These are phyloP conservation scores for Ceratocystis variospora DNA, from an alignment of 2,329 filamentous ascomycete genomes.

Conservation along the genomic window DNA sequence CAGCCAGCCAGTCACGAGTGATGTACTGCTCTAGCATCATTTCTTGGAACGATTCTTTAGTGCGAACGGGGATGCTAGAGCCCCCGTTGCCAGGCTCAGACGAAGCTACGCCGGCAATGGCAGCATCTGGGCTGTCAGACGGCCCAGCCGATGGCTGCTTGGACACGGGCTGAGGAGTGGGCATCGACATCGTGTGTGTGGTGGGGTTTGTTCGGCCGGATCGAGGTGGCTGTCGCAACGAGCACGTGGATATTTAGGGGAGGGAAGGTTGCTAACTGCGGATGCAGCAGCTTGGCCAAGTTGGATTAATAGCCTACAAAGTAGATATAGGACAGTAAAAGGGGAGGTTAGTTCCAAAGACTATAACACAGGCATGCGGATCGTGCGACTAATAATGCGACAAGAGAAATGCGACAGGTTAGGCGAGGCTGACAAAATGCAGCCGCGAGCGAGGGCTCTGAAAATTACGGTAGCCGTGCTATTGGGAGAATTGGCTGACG, in stretches of 20 bases:
- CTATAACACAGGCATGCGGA: constrained; percentile 25
- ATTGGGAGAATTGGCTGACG: not conserved
- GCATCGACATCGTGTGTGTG: constrained; percentile 12
- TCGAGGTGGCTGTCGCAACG: constrained; percentile 22
- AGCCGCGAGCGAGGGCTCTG: constrained; percentile 9
- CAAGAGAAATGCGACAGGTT: constrained; percentile 22
- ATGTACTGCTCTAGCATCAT: constrained; percentile 42
- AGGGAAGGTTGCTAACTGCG: not conserved
- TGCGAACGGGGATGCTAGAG: constrained; percentile 31
- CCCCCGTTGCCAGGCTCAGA: constrained; percentile 24
- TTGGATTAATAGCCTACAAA: not conserved
- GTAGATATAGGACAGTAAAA: not conserved
- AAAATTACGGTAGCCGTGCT: constrained; percentile 2
- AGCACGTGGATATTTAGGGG: constrained; percentile 18
- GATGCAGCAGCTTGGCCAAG: not conserved
- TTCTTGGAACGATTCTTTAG: constrained; percentile 42
- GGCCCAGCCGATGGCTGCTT: not conserved
- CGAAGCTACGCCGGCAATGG: constrained; percentile 19
- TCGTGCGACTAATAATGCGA: constrained; percentile 29
- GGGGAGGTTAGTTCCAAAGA: not conserved
- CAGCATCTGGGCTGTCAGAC: constrained; percentile 21
- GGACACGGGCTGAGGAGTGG: constrained; percentile 4
- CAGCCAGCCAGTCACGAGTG: constrained; percentile 40
- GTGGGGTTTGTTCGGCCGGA: constrained; percentile 10
- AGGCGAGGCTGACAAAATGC: constrained; percentile 16